Base-by-base conservation (phyloP, 352 stramenopile genomes). In the Pseudoperonospora humuli region DNA sequence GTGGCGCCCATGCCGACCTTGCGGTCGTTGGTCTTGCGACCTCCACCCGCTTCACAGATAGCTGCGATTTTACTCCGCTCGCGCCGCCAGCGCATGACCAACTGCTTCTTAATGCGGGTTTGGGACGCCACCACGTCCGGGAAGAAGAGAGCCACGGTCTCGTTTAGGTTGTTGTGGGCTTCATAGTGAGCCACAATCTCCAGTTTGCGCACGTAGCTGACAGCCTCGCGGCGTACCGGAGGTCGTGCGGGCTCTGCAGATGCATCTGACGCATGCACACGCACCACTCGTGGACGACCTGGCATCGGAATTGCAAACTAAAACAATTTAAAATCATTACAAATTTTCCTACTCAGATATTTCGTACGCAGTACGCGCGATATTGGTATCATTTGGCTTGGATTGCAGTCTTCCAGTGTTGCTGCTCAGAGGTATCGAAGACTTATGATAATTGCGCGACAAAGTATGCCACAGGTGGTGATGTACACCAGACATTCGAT, bases 131-230 rank as follows among this genome's bases (percentile, higher is more conserved):
- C 6, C 5, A 19, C 26, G 18, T 55, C 39, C 33, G 52, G 45
- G 40, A 52, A 61, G 18, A 61, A 61, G 27, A 27, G 32, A 10
- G 45, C 33, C 39, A 61, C 27, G 0, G 52, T 61, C 15, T 51
- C 37, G 31, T 56, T 35, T 25, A 61, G 26, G 37, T 32, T 55
- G 4, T 39, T 44, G 34, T 50, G 45, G 2, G 27, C 27, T 26
- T 56, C 39, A 20, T 52, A 61, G 28, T 52, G 41, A 8, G 27
- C 39, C 15, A 61, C 35, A 13, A 56, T 25, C 39, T 61, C 26
- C 20, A 61, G n/a, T 36, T 61, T 61, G 23, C 40, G 52, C 19
- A 41, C 25, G 46, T 61, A 61, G 26, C 40, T 56, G 11, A 55
- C 46, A 24, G 52, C 34, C 15, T 46, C 19, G 17, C 39, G 52